A percentile compares a stretch with the other conserved stretches of the same genome.
These are phyloP conservation scores for Colletotrichum endophyticum DNA, from an alignment of 2,329 filamentous ascomycete genomes.

Conservation along the genomic window DNA sequence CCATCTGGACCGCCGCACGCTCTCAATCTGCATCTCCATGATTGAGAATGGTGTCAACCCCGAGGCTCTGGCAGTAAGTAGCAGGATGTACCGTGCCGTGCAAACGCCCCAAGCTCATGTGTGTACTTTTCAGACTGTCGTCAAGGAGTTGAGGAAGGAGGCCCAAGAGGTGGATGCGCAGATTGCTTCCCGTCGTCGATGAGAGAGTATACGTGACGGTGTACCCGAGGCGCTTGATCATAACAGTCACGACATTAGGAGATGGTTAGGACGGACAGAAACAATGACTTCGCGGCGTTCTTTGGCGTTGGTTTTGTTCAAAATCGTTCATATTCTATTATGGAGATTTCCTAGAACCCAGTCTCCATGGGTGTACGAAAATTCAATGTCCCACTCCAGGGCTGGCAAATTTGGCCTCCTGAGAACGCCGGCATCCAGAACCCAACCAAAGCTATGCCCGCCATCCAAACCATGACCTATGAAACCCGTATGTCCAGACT, in stretches of 20 bases:
- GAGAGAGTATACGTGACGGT: neutral
- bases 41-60: conserved; percentile 98
- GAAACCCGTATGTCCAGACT: conserved; percentile 14
- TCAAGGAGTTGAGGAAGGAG: conserved; percentile 64
- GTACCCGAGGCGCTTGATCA: neutral
- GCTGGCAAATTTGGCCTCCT: neutral
- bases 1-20: conserved; percentile 84
- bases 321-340: neutral
- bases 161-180: conserved; percentile 54
- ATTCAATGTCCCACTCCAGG: neutral
- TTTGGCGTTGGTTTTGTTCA: neutral
- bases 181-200: conserved; percentile 32
- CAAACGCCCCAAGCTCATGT: neutral
- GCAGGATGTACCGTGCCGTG: neutral
- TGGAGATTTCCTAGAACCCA: conserved; percentile 3
- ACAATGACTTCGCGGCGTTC: neutral
- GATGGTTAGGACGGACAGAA: neutral
- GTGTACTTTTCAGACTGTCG: conserved; percentile 51
- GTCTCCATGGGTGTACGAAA: neutral
- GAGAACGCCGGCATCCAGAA: conserved; percentile 1
- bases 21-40: conserved; percentile 94
- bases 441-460: neutral
- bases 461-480: neutral
- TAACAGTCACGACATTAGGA: neutral
- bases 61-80: conserved; percentile 85